A percentile compares a stretch with the other conserved stretches of the same genome.
Evolutionary conservation across 73 alveolate genomes (phyloP).

Genomic region (Blepharisma japonicum): DNA sequence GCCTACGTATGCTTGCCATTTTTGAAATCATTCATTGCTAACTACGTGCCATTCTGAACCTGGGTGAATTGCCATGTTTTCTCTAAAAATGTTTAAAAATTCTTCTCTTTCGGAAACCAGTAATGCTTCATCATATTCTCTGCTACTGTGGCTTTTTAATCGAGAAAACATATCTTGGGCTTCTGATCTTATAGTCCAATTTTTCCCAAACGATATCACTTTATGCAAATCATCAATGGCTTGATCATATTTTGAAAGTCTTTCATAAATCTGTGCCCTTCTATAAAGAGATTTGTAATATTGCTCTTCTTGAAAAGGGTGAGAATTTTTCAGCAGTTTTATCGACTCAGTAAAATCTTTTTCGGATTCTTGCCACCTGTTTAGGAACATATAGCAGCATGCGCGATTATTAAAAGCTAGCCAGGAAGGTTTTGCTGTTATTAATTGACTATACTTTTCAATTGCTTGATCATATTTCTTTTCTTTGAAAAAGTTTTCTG

Average conservation of each 20-base stretch:
- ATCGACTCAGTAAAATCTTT: not conserved
- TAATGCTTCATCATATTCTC: not conserved
- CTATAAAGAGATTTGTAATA: no score
- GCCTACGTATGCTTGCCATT: not conserved
- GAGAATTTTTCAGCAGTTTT: not conserved
- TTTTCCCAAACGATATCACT: no score
- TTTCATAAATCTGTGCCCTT: no score
- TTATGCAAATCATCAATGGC: no score
- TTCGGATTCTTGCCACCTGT: not conserved
- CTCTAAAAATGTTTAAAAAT: not conserved
- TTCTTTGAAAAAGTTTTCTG: not conserved
- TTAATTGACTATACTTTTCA: not conserved
- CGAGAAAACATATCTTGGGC: no score
- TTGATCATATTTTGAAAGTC: no score
- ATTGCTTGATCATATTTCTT: not conserved
- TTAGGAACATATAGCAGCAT: not conserved
- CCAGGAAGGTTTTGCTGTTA: not conserved
- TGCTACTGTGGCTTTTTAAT: not conserved
- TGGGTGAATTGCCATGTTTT: not conserved
- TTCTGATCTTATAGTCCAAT: no score
- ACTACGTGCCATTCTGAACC: conserved; percentile 10
- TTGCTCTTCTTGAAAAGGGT: no score
- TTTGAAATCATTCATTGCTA: not conserved
- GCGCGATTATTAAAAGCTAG: not conserved
- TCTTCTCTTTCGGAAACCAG: conserved; percentile 3